Base-by-base conservation (phyloP, 2,329 filamentous ascomycete genomes). In the Blastomyces parvus region DNA sequence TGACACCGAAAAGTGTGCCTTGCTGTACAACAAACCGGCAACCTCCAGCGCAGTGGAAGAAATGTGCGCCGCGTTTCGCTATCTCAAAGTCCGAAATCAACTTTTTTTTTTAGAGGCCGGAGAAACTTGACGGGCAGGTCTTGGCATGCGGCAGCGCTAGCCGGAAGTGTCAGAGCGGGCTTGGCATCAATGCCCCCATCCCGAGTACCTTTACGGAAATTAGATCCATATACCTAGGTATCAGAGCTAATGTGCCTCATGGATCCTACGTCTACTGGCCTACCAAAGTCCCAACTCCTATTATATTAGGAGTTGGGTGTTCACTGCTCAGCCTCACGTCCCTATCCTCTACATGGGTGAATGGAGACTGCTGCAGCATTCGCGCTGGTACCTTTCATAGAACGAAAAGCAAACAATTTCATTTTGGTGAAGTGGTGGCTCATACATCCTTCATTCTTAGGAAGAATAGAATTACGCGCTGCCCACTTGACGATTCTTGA, bases 381-480 rank as follows among this genome's bases (percentile, higher is more conserved):
- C 22, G 66, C 61, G 36, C 13, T 22, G 65, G 63, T 46, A n/a
- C n/a, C n/a, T n/a, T n/a, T n/a, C n/a, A n/a, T n/a, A 57, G 3
- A 22, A 19, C 3, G 22, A 66, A 44, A 44, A 8, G 42, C 2
- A n/a, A 44, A 17, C 42, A 44, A n/a, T 44, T 68, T 8, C 56
- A 22, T 58, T 60, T 62, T 42, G 33, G 67, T 7, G n/a, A 63
- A 69, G 17, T 63, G 66, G 62, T 70, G 67, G 56, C n/a, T 69
- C 30, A 62, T 56, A 52, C 62, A 65, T 36, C 66, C 66, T 30
- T 69, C 66, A n/a, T 63, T 36, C 50, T 62, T 62, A 22, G 67
- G 68, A 11, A 53, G 33, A n/a, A 56, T 62, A 11, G 68, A 61
- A 55, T 22, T 61, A 25, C 52, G 63, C 57, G 64, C 57, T 19